Evolutionary conservation across 2,329 filamentous ascomycete genomes (phyloP), one percentile per base, ranked within the genome.

Genomic region (Fusarium metavorans): DNA sequence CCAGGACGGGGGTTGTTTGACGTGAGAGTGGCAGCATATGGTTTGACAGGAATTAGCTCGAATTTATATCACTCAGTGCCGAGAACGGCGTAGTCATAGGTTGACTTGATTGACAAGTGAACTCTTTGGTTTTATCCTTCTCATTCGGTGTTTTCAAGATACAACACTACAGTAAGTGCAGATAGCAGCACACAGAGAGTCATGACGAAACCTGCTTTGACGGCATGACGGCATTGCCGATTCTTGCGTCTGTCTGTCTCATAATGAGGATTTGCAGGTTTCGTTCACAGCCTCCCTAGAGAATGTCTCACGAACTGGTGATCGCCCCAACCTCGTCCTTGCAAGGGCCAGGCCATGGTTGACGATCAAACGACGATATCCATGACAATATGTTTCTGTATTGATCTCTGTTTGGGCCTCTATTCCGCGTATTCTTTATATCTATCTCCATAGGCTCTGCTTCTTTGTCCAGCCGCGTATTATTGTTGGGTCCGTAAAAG

Each of bases 321-420:
- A 45, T 64, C 30, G 64, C 50, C 66, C 25, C 59, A 39, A 68
- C 34, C 45, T 63, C 48, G 43, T 59, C 35, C 50, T 56, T 68
- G 30, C 52, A 68, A n/a, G 59, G 56, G 48, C 59, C 43, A 54
- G 37, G 20, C n/a, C 56, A 57, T 41, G 20, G 43, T 35, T 14
- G 45, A 50, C 45, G 48, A 37, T 65, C 50, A 64, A 63, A 59
- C 64, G 37, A 62, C 16, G 25, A 37, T 60, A 63, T 73, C 67
- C 71, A 48, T 72, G 23, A n/a, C 25, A n/a, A 52, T 30, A 9
- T 52, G 48, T 52, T 52, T 52, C 48, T 52, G 25, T n/a, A 27
- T 25, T 13, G 2, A 50, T 50, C 9, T 50, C 45, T 50, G 9
- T 14, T 27, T 14, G 27, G 16, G 16, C 18, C 23, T 18, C 27